phyloP scores from a whole-genome alignment of 257 asterid species.

The Striga asiatica region DNA sequence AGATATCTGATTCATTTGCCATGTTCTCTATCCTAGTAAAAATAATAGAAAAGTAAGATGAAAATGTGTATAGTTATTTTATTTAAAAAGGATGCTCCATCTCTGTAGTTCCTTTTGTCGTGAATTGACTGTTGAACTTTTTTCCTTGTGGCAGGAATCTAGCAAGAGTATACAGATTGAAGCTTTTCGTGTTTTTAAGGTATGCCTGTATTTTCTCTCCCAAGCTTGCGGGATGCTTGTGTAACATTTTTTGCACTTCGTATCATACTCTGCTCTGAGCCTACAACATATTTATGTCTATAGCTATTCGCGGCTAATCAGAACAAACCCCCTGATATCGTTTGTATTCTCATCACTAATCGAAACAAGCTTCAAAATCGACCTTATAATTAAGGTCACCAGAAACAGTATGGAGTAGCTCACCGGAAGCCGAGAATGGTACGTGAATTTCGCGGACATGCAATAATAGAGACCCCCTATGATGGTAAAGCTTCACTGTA shows the following conservation, averaged over 20 bases:
- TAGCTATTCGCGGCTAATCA: constrained; percentile 90
- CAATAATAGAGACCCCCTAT: too few species aligned
- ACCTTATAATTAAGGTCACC: too few species aligned
- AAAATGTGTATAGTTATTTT: neutral
- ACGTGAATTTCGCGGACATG: too few species aligned
- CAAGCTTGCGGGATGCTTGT: neutral
- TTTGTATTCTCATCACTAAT: constrained; percentile 60
- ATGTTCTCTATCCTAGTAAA: neutral
- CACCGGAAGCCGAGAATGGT: too few species aligned
- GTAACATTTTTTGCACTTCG: neutral
- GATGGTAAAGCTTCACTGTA: too few species aligned
- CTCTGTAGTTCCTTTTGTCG: neutral
- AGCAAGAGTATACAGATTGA: constrained; percentile 91
- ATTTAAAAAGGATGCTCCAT: neutral
- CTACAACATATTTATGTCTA: constrained; percentile 5
- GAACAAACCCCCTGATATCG: constrained; percentile 79
- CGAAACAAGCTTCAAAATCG: constrained; percentile 83
- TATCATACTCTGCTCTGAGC: constrained; percentile 5
- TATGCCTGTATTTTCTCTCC: constrained; percentile 12
- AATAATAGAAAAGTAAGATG: neutral
- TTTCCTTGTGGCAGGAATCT: constrained; percentile 56
- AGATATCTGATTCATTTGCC: neutral
- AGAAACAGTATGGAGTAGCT: too few species aligned
- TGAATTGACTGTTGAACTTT: neutral
- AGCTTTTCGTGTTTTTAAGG: constrained; percentile 94